Evolutionary conservation across 352 stramenopile species (phyloP).

Genomic region (Phytophthora pluvialis): DNA sequence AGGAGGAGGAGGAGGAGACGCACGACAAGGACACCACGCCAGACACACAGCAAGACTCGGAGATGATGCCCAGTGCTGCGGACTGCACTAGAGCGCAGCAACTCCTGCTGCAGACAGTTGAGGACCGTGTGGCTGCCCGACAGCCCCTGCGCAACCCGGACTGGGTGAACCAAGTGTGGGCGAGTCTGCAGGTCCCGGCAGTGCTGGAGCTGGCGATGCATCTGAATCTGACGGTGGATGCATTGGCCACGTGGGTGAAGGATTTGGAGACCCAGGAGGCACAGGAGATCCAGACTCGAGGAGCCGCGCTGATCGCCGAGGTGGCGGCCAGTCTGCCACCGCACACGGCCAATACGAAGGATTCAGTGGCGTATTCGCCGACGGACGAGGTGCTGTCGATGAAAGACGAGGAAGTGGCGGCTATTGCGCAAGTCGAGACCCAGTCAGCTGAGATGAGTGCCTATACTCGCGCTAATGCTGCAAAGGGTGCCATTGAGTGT

Average conservation of each 20-base stretch:
- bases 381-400: conserved; percentile 25
- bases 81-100: conserved; percentile 19
- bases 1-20: conserved; percentile 18
- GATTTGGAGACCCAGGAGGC: conserved; percentile 19
- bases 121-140: conserved; percentile 31
- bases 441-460: conserved; percentile 28
- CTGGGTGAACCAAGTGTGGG: conserved; percentile 41
- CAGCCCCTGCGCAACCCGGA: conserved; percentile 29
- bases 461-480: conserved; percentile 41
- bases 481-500: conserved; percentile 48
- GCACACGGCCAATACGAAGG: conserved; percentile 14
- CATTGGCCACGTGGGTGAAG: conserved; percentile 46
- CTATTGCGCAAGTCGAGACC: conserved; percentile 28
- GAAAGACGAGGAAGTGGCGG: conserved; percentile 33
- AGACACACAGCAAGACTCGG: conserved; percentile 16
- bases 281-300: conserved; percentile 26
- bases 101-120: conserved; percentile 38
- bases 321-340: conserved; percentile 36
- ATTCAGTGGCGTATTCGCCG: conserved; percentile 25
- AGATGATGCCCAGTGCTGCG: background rate
- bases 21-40: conserved; percentile 7
- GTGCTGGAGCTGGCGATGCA: conserved; percentile 43
- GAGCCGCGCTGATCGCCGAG: conserved; percentile 18
- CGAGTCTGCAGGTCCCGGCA: conserved; percentile 35
- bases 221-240: conserved; percentile 47